Evolutionary conservation across 2,329 filamentous ascomycete species (phyloP), one percentile per base, ranked within the genome.

Genomic region (Fusarium kyushuense): DNA sequence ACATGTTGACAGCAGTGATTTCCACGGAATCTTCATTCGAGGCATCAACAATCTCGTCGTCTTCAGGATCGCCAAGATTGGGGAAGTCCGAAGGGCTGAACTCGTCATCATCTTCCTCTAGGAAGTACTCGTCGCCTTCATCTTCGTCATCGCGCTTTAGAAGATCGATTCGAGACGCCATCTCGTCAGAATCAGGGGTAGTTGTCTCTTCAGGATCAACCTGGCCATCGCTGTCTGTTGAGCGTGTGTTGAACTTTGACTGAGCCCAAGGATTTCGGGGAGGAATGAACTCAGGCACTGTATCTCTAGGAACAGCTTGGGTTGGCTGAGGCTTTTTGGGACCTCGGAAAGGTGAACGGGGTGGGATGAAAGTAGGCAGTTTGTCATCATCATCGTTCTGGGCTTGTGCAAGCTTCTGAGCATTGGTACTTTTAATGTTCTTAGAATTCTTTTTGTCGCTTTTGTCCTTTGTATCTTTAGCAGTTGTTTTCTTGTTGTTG

Each of bases 301-400:
- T 64, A 17, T 64, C 60, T 36, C 61, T 49, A 23, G 60, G 60
- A 23, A 63, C 17, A 43, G 41, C 23, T 38, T 53, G 54, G 8
- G 45, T 48, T 10, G 47, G 43, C 23, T 49, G 40, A 29, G 65
- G 51, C 19, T 65, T 61, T n/a, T 51, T 38, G 41, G 54, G 25
- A 10, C 35, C 40, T 33, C 45, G 29, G 21, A 69, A 69, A 17
- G 66, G 66, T 5, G 65, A 46, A 32, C 52, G 66, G 17, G 66
- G 66, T 16, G 61, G 63, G n/a, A 65, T 66, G 21, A 65, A 65
- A 19, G 38, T 38, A 19, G 63, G 55, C 16, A 25, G 14, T 17
- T 46, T 62, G 48, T 42, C 40, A 16, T 23, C 14, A n/a, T 32
- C 41, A 2, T 40, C 16, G 25, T 41, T 27, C 12, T 54, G 25